Base-by-base conservation (phyloP, 305 asterid genomes). In the Ilex paraguariensis region DNA sequence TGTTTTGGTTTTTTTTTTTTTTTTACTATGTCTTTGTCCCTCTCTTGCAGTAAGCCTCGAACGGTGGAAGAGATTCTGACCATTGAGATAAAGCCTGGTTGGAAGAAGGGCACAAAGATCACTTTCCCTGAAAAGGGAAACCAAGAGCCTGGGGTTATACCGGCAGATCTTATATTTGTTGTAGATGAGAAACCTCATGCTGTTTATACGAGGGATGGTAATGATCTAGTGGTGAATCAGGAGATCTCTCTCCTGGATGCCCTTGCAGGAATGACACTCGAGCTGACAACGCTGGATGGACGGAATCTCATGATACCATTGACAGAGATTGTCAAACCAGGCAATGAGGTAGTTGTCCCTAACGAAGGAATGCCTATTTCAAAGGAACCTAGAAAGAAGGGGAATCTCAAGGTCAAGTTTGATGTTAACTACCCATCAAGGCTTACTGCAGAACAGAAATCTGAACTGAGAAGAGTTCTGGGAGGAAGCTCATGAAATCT, bases 61-160 rank as follows among this genome's bases (percentile, higher is more conserved):
- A 72, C 71, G 40, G 51, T 81, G 17, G 96, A 91, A 74, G 96
- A 91, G 80, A 84, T 88, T 61, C 70, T 91, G 69, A 80, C 94
- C 7, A 84, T 91, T 10, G 98, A 91, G 66, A 83, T 91, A 74
- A 84, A 81, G 66, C 94, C 90, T 21, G 98, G 98, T 60, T 91
- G 98, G 96, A 91, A 91, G 79, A 91, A 86, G 73, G 98, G 98
- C 70, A 91, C 98, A 50, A 91, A 88, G 74, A 85, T 91, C 56
- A 91, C 96, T 46, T 91, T 88, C 68, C 94, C 96, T 6, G 90
- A 91, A 77, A 88, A 84, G 79, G 98, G 98, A 65, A 91, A 91
- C 40, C 82, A 91, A 68, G 98, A 91, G 66, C 95, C 94, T 31
- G 96, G 95, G 54, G 70, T 91, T 46, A 81, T 88, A 57, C 95